These are phyloP conservation scores for Caryocar brasiliense DNA, from an alignment of 441 rosid species.

Conservation along the genomic window DNA sequence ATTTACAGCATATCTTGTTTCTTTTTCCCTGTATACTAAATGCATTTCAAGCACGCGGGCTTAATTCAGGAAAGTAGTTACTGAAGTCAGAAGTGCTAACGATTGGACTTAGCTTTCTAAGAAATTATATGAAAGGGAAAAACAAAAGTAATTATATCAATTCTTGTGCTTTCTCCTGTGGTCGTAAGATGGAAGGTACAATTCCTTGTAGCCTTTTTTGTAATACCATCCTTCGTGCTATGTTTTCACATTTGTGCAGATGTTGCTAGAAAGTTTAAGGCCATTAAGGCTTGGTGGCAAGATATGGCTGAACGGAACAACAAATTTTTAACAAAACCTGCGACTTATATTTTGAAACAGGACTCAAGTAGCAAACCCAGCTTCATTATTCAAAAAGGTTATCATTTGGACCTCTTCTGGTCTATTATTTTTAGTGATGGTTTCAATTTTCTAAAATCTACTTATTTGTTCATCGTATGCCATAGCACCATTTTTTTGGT, in stretches of 20 bases:
- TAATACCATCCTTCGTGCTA: neutral
- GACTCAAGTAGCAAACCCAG: constrained; percentile 20
- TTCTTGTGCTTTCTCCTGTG: no score
- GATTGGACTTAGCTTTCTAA: no score
- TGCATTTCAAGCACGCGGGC: neutral
- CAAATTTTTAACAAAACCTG: constrained; percentile 26
- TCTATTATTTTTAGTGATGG: neutral
- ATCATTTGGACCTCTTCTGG: neutral
- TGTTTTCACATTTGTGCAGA: constrained; percentile 29
- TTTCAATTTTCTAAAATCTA: neutral
- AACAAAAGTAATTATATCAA: no score
- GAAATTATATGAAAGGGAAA: no score
- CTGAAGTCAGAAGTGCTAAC: no score
- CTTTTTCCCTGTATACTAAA: neutral
- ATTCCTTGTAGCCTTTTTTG: no score
- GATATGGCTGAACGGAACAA: constrained; percentile 62
- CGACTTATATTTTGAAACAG: constrained; percentile 18
- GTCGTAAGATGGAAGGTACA: no score
- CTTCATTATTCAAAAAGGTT: constrained; percentile 39
- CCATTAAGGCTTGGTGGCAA: constrained; percentile 91
- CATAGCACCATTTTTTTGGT: no score
- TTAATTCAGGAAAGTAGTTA: neutral
- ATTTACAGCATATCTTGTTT: neutral
- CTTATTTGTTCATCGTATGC: no score
- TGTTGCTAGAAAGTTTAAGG: constrained; percentile 59